phyloP scores from a whole-genome alignment of 345 rosid species.

The Pelargonium nanum region DNA sequence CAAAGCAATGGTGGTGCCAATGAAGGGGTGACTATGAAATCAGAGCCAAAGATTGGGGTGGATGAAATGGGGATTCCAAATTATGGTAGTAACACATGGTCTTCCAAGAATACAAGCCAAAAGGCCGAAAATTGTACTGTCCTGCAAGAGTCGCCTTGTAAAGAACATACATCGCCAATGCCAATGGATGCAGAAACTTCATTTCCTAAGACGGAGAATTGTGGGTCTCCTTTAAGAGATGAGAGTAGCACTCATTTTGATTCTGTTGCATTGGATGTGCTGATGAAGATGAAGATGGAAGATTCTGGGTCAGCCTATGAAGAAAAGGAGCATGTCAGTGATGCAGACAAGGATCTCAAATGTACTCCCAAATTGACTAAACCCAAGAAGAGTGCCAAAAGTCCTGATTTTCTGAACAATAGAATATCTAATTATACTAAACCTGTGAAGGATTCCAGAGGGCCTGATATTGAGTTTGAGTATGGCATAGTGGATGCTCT shows the following conservation, averaged over 20 bases:
- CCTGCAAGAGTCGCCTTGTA: slow-evolving; percentile 25
- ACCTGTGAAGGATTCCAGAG: background rate
- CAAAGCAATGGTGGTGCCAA: background rate
- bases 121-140: slow-evolving; percentile 29
- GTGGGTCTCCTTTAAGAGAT: slow-evolving; percentile 10
- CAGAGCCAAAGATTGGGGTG: slow-evolving; percentile 19
- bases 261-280: background rate
- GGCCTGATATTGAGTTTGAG: slow-evolving; percentile 32
- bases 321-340: slow-evolving; percentile 26
- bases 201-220: slow-evolving; percentile 25
- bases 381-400: slow-evolving; percentile 18
- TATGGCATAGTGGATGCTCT: slow-evolving; percentile 83
- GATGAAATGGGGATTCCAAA: slow-evolving; percentile 20
- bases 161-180: slow-evolving; percentile 23
- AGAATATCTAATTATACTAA: slow-evolving; percentile 26
- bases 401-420: slow-evolving; percentile 30
- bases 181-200: slow-evolving; percentile 20
- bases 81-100: slow-evolving; percentile 16
- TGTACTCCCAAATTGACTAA: slow-evolving; percentile 29
- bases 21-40: slow-evolving; percentile 16
- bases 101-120: slow-evolving; percentile 17
- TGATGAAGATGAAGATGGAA: background rate
- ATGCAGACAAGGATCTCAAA: slow-evolving; percentile 29
- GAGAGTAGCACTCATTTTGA: background rate
- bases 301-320: slow-evolving; percentile 12